Evolutionary conservation across 164 flowering plant genomes (phyloP).

Genomic region (Vitis amurensis): DNA sequence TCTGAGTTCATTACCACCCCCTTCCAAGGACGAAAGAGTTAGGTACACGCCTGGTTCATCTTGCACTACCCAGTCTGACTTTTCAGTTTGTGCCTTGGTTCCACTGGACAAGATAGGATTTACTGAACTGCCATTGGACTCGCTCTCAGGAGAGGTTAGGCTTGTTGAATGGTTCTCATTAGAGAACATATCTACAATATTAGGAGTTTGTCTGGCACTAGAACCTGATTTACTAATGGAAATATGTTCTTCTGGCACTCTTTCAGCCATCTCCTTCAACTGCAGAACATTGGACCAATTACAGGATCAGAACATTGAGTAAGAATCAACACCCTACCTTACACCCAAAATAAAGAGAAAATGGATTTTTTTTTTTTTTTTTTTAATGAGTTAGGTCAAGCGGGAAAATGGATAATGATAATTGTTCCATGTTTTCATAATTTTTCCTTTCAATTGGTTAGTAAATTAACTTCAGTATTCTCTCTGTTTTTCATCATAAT

Average conservation of each 20-base stretch:
- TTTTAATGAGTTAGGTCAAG: not conserved
- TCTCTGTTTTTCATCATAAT: no score
- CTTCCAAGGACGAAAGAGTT: conserved; percentile 56
- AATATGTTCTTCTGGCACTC: conserved; percentile 31
- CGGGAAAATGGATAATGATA: not conserved
- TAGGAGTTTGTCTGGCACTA: conserved; percentile 17
- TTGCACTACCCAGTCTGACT: conserved; percentile 60
- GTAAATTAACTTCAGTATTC: not conserved
- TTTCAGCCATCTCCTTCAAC: conserved; percentile 71
- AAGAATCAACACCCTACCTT: not conserved
- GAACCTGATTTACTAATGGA: conserved; percentile 17
- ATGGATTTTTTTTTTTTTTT: not conserved
- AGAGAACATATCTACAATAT: conserved; percentile 8
- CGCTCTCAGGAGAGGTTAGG: conserved; percentile 28
- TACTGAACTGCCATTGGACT: conserved; percentile 27
- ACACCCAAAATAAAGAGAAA: not conserved
- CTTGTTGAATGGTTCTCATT: conserved; percentile 32
- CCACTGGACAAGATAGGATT: conserved; percentile 29
- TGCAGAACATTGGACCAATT: conserved; percentile 24
- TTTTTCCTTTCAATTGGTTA: not conserved
- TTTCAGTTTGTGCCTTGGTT: conserved; percentile 39
- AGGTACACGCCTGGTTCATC: conserved; percentile 85
- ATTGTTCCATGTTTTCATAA: not conserved
- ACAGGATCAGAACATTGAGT: conserved; percentile 9
- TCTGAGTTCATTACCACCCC: conserved; percentile 70